A percentile compares a stretch with the other conserved stretches of the same genome.
Conservation (phyloP, 2,329 filamentous ascomycete genomes). For the Cladosporium sp. region DNA sequence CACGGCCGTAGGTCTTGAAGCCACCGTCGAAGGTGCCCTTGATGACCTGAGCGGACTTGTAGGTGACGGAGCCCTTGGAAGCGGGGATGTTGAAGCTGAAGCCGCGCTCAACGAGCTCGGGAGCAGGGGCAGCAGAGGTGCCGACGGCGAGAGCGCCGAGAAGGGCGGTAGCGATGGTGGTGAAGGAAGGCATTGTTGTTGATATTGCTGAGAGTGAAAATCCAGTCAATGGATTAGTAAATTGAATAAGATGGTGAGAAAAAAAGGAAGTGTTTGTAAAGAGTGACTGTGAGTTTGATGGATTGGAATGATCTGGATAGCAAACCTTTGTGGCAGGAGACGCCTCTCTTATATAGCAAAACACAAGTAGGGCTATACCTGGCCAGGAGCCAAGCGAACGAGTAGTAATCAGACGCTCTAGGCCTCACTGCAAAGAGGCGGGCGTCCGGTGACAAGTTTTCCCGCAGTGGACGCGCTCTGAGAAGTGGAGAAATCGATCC, state of each 20-base stretch:
- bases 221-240: constrained; percentile 16
- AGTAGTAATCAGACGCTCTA: constrained; percentile 6
- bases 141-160: constrained; percentile 19
- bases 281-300: constrained; percentile 1
- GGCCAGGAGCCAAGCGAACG: background rate
- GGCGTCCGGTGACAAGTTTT: background rate
- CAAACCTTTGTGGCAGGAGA: background rate
- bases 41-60: constrained; percentile 22
- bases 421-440: constrained; percentile 1
- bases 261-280: background rate
- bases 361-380: background rate
- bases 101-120: constrained; percentile 18
- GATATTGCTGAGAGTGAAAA: background rate
- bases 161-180: constrained; percentile 13
- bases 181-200: constrained; percentile 19
- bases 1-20: constrained; percentile 40
- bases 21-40: constrained; percentile 21
- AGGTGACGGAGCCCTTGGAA: constrained; percentile 25
- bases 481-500: background rate
- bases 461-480: background rate
- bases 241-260: background rate
- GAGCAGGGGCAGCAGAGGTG: constrained; percentile 15
- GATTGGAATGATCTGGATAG: constrained; percentile 2
- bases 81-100: constrained; percentile 26
- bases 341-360: constrained; percentile 8